These are phyloP conservation scores for Trametes cinnabarina DNA, from an alignment of 768 basidiomycete genomes.

Conservation along the genomic window DNA sequence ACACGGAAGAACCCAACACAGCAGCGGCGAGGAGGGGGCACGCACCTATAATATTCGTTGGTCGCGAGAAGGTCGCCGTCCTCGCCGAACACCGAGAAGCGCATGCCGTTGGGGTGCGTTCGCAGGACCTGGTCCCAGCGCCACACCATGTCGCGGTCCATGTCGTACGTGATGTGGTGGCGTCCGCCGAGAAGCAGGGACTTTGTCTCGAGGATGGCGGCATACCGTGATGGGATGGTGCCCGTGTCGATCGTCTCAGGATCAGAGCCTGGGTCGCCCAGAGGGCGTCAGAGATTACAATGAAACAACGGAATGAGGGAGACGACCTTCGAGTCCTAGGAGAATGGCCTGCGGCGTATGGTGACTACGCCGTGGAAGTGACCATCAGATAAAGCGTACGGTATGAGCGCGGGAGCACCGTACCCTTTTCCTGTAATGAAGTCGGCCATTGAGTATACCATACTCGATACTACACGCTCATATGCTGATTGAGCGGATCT, in stretches of 20 bases:
- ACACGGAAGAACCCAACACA: neutral
- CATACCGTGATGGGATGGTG: conserved; percentile 75
- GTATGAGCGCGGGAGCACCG: conserved; percentile 21
- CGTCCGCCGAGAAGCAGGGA: conserved; percentile 67
- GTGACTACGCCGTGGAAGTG: conserved; percentile 47
- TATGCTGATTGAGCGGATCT: conserved; percentile 11
- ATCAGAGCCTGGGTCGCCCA: conserved; percentile 58
- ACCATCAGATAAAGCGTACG: neutral
- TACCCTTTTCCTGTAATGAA: conserved; percentile 69
- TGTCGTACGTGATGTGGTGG: conserved; percentile 79
- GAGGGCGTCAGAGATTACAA: neutral
- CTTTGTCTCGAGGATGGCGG: conserved; percentile 63
- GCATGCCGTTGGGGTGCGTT: conserved; percentile 91
- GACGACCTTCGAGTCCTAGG: conserved; percentile 67
- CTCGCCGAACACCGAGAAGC: conserved; percentile 79
- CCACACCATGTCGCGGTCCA: conserved; percentile 93
- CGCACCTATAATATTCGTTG: conserved; percentile 85
- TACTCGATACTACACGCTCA: too few relatives aligned
- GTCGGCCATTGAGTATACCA: neutral
- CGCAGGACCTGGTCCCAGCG: conserved; percentile 85
- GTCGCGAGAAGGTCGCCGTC: conserved; percentile 88
- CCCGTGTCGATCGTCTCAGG: conserved; percentile 92
- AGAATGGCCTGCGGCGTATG: conserved; percentile 87
- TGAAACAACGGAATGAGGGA: neutral
- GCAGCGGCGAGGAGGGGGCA: neutral